A percentile compares a stretch with the other conserved stretches of the same genome.
phyloP scores from a whole-genome alignment of 768 basidiomycete genomes.

The Fomitopsis serialis region DNA sequence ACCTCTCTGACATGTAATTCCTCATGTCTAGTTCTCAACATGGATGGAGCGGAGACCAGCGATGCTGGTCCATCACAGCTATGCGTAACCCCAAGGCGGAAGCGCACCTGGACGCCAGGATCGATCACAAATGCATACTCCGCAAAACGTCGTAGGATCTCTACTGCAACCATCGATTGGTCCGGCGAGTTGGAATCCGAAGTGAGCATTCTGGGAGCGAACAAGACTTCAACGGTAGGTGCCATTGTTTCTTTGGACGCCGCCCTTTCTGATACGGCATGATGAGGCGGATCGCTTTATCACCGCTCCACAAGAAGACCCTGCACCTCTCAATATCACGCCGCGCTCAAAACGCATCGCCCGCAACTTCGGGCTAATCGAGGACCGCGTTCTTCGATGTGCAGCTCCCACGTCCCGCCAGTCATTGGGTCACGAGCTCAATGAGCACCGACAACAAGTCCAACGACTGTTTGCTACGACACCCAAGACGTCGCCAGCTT shows the following conservation, averaged over 20 bases:
- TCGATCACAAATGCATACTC: slow-evolving; percentile 4
- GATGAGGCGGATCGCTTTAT: slow-evolving; percentile 59
- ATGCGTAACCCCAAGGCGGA: slow-evolving; percentile 2
- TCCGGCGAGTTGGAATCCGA: not conserved
- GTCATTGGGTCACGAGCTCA: slow-evolving; percentile 36
- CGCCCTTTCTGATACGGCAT: not conserved
- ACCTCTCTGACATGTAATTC: too few relatives aligned
- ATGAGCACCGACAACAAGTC: slow-evolving; percentile 46
- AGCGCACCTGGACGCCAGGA: slow-evolving; percentile 1
- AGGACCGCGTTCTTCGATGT: slow-evolving; percentile 51
- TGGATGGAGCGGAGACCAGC: not conserved
- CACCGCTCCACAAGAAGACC: slow-evolving; percentile 42
- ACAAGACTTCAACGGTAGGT: not conserved
- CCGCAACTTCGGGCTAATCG: slow-evolving; percentile 53
- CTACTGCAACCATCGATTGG: not conserved
- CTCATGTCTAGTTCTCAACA: too few relatives aligned
- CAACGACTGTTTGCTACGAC: slow-evolving; percentile 42
- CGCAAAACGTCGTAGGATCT: slow-evolving; percentile 1
- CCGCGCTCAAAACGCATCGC: slow-evolving; percentile 66
- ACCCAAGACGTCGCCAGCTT: slow-evolving; percentile 30
- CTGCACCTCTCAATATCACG: slow-evolving; percentile 53
- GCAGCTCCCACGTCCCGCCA: slow-evolving; percentile 30
- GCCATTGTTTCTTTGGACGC: not conserved
- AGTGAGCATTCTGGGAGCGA: not conserved
- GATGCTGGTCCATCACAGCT: not conserved